These are phyloP conservation scores for Stromatinia cepivora DNA, from an alignment of 2,329 filamentous ascomycete species.

Conservation along the genomic window DNA sequence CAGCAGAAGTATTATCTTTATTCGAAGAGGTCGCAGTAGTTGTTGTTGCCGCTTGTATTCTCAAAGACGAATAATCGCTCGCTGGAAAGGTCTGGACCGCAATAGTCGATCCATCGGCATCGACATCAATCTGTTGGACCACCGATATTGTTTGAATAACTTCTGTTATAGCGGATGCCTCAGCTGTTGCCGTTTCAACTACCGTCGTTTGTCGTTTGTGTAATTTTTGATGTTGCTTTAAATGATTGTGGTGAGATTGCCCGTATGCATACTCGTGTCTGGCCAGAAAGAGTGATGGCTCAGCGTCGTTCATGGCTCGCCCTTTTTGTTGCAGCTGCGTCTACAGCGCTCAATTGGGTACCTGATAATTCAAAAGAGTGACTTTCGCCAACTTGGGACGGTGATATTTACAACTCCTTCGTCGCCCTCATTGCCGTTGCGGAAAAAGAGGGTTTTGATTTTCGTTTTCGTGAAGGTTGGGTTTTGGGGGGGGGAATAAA, in stretches of 20 bases:
- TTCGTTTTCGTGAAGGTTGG: neutral
- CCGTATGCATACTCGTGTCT: slow-evolving; percentile 34
- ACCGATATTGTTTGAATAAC: slow-evolving; percentile 37
- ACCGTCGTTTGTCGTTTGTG: slow-evolving; percentile 27
- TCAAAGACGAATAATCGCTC: slow-evolving; percentile 17
- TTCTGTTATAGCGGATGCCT: slow-evolving; percentile 33
- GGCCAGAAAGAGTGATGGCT: slow-evolving; percentile 43
- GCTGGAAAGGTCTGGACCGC: slow-evolving; percentile 29
- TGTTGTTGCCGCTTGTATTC: slow-evolving; percentile 23
- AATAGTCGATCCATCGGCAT: slow-evolving; percentile 37
- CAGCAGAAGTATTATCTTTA: neutral
- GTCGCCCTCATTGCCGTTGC: slow-evolving; percentile 24
- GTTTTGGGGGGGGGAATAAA: slow-evolving; percentile 3
- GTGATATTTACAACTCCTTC: slow-evolving; percentile 20
- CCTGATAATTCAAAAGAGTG: slow-evolving; percentile 22
- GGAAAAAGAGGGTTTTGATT: slow-evolving; percentile 11
- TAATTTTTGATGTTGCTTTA: slow-evolving; percentile 33
- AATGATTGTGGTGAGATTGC: slow-evolving; percentile 37
- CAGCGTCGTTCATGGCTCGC: slow-evolving; percentile 36
- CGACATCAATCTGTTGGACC: slow-evolving; percentile 39
- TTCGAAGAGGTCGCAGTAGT: slow-evolving; percentile 22
- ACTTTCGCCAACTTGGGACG: slow-evolving; percentile 20
- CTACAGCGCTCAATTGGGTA: slow-evolving; percentile 36
- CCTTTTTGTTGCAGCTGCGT: slow-evolving; percentile 35
- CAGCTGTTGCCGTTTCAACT: slow-evolving; percentile 15